These are phyloP conservation scores for Pyrenula massariospora DNA, from an alignment of 495 filamentous ascomycete genomes.

Conservation along the genomic window DNA sequence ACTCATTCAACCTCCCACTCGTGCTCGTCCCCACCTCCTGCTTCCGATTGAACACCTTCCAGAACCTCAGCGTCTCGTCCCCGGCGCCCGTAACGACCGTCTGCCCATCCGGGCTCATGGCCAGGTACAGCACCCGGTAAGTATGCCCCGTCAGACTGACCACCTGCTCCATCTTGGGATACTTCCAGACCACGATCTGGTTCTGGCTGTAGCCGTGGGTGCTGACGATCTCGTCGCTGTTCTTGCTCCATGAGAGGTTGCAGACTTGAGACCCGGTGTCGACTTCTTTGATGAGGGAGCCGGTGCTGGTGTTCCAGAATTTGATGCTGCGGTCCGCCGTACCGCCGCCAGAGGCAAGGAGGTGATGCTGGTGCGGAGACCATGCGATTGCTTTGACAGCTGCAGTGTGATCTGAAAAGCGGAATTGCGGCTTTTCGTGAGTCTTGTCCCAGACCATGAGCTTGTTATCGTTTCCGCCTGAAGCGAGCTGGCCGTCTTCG, in stretches of 20 bases:
- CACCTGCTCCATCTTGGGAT: slow-evolving; percentile 93
- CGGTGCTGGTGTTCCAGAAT: slow-evolving; percentile 88
- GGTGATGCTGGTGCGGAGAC: slow-evolving; percentile 88
- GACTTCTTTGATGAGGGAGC: slow-evolving; percentile 66
- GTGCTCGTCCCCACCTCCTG: slow-evolving; percentile 39
- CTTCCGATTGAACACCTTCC: slow-evolving; percentile 80
- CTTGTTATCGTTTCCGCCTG: slow-evolving; percentile 96
- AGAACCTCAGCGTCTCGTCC: slow-evolving; percentile 91
- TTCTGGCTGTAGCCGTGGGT: slow-evolving; percentile 98
- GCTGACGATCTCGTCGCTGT: slow-evolving; percentile 90
- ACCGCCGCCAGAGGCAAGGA: slow-evolving; percentile 91
- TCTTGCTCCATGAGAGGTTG: slow-evolving; percentile 91
- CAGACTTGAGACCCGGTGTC: slow-evolving; percentile 97
- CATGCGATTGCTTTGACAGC: slow-evolving; percentile 98
- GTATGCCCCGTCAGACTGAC: slow-evolving; percentile 92
- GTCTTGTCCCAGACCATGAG: slow-evolving; percentile 96
- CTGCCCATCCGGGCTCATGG: slow-evolving; percentile 92
- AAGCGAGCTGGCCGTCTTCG: slow-evolving; percentile 89
- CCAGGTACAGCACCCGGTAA: slow-evolving; percentile 87
- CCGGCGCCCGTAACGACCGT: slow-evolving; percentile 92
- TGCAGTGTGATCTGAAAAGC: slow-evolving; percentile 85
- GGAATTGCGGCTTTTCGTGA: slow-evolving; percentile 73
- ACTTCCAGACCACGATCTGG: slow-evolving; percentile 98
- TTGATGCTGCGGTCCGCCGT: slow-evolving; percentile 93
- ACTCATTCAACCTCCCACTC: slow-evolving; percentile 49